Conservation (phyloP, 768 basidiomycete species). For the Suillus clintonianus region DNA sequence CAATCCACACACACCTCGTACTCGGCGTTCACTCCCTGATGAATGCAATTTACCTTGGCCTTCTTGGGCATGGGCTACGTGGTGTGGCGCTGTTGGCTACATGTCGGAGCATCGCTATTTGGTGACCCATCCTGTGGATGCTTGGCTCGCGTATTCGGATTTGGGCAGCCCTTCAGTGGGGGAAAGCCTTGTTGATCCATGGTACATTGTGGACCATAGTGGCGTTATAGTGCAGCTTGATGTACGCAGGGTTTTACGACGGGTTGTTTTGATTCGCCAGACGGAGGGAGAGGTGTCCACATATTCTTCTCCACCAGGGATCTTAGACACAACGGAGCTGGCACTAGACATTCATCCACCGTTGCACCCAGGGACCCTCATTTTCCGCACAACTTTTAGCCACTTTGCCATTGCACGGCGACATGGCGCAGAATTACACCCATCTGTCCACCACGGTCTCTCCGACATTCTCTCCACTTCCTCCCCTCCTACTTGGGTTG, state of each 20-base stretch:
- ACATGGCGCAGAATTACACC: background rate
- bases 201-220: constrained; percentile 17
- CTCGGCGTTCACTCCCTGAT: constrained; percentile 10
- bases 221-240: constrained; percentile 13
- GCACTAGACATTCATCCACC: background rate
- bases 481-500: background rate
- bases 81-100: constrained; percentile 19
- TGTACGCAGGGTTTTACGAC: constrained; percentile 4
- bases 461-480: constrained; percentile 14
- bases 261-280: constrained; percentile 1
- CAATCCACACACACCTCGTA: constrained; percentile 10
- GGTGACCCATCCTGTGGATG: background rate
- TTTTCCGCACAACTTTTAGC: constrained; percentile 23
- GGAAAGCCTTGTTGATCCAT: constrained; percentile 17
- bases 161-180: constrained; percentile 7
- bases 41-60: constrained; percentile 11
- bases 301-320: constrained; percentile 8
- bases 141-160: background rate
- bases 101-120: constrained; percentile 1
- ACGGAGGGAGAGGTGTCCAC: background rate
- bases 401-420: constrained; percentile 10
- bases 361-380: constrained; percentile 18
- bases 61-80: constrained; percentile 28
- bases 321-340: background rate
- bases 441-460: constrained; percentile 8